Percentiles rank a stretch among this genome's conserved stretches.
Evolutionary conservation across 257 asterid species (phyloP).

Genomic region (Ilex asprella): DNA sequence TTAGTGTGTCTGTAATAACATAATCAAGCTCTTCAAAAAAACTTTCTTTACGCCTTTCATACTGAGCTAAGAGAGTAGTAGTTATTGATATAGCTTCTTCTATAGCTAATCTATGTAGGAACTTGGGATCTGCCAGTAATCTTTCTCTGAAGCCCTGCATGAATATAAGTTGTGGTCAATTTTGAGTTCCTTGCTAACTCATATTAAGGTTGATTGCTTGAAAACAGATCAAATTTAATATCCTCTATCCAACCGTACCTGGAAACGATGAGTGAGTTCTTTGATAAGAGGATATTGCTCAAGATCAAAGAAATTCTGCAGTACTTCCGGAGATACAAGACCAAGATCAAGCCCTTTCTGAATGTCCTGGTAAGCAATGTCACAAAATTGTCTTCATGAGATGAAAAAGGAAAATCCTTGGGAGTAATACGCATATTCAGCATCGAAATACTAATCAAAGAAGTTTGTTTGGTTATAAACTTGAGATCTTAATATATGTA

Average conservation of each 20-base stretch:
- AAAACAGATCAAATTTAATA: not conserved
- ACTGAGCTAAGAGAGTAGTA: slow-evolving; percentile 85
- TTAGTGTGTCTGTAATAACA: slow-evolving; percentile 65
- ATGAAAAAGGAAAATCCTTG: slow-evolving; percentile 7
- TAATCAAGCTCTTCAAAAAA: slow-evolving; percentile 88
- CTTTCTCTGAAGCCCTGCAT: slow-evolving; percentile 94
- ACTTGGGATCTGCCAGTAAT: slow-evolving; percentile 90
- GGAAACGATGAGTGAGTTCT: slow-evolving; percentile 64
- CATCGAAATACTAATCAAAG: no score
- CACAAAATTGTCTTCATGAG: slow-evolving; percentile 8
- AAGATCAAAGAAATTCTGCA: slow-evolving; percentile 83
- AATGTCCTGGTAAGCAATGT: slow-evolving; percentile 53
- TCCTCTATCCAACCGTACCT: slow-evolving; percentile 32
- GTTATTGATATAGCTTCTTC: slow-evolving; percentile 94
- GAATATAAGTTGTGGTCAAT: slow-evolving; percentile 11
- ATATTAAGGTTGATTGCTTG: not conserved
- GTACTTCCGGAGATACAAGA: slow-evolving; percentile 88
- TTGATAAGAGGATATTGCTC: slow-evolving; percentile 78
- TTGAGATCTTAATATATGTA: no score
- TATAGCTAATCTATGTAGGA: slow-evolving; percentile 79
- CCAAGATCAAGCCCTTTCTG: slow-evolving; percentile 95
- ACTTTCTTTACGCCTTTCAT: slow-evolving; percentile 76
- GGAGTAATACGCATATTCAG: not conserved
- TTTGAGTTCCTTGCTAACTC: slow-evolving; percentile 1
- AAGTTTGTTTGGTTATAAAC: no score